Evolutionary conservation across 2,329 filamentous ascomycete species (phyloP).

Genomic region (Ophiostoma quercus): DNA sequence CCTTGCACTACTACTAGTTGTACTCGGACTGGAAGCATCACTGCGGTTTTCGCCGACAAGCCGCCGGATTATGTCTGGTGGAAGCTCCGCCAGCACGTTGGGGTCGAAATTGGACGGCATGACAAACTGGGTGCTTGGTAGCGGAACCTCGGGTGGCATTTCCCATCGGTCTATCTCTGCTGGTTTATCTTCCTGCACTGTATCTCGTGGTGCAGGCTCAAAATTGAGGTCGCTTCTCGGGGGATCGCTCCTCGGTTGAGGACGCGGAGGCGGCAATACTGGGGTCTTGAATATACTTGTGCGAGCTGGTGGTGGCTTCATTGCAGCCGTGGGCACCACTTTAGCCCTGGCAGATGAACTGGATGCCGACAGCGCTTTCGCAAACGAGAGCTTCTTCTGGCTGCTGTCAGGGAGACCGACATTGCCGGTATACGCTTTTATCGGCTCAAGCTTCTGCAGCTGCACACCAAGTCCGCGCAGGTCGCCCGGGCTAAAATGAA

Average conservation of each 20-base stretch:
- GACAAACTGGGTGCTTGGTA: slow-evolving; percentile 82
- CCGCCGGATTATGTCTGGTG: slow-evolving; percentile 72
- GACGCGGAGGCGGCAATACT: background rate
- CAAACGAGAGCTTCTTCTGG: slow-evolving; percentile 74
- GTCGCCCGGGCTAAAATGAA: slow-evolving; percentile 82
- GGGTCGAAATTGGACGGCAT: slow-evolving; percentile 79
- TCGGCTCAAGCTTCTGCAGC: slow-evolving; percentile 82
- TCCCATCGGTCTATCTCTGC: background rate
- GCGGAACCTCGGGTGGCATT: background rate
- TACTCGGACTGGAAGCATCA: slow-evolving; percentile 18
- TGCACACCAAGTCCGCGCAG: slow-evolving; percentile 89
- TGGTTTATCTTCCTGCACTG: background rate
- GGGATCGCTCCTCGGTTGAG: background rate
- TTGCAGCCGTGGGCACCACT: background rate
- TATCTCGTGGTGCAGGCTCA: background rate
- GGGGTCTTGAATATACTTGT: slow-evolving; percentile 19
- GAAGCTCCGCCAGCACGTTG: slow-evolving; percentile 75
- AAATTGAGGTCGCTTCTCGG: background rate
- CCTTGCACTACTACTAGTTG: slow-evolving; percentile 19
- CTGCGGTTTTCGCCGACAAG: slow-evolving; percentile 54
- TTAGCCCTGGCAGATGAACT: background rate
- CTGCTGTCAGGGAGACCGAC: slow-evolving; percentile 60
- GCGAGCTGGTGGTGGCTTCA: background rate
- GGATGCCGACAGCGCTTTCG: slow-evolving; percentile 28
- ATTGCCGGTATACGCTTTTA: slow-evolving; percentile 47